Conservation (phyloP, 768 basidiomycete genomes). For the Auriculariales sp. region DNA sequence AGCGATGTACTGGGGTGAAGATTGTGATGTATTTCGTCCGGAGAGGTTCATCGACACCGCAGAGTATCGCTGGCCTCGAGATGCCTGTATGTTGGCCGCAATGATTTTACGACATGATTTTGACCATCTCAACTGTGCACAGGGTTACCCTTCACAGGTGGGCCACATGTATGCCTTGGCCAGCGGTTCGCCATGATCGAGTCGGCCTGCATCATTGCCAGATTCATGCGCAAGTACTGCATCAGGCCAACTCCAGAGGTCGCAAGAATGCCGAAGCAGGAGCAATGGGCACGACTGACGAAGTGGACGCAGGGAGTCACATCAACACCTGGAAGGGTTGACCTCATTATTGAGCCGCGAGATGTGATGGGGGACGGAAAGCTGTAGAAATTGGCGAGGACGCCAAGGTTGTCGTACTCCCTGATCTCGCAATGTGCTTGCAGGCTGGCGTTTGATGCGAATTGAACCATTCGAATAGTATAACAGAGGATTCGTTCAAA, state of each 20-base stretch:
- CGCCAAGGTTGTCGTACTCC: no score
- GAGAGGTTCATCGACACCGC: constrained; percentile 36
- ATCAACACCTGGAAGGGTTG: no score
- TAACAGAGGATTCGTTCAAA: no score
- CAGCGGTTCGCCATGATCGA: constrained; percentile 32
- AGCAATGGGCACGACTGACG: constrained; percentile 21
- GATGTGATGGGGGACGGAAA: no score
- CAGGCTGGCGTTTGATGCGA: no score
- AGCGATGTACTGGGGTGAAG: constrained; percentile 38
- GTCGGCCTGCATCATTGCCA: constrained; percentile 26
- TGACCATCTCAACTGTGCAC: neutral
- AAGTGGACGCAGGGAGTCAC: constrained; percentile 24
- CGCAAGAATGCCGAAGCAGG: constrained; percentile 12
- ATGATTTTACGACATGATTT: neutral
- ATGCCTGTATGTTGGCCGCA: constrained; percentile 26
- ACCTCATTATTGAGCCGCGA: no score
- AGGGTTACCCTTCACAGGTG: constrained; percentile 31
- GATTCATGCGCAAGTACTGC: constrained; percentile 25
- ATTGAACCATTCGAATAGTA: no score
- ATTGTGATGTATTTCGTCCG: constrained; percentile 29
- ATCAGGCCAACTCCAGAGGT: constrained; percentile 25
- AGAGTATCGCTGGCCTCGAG: constrained; percentile 36
- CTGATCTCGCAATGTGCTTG: no score
- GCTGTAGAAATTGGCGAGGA: no score
- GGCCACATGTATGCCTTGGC: constrained; percentile 33